Base-by-base conservation (phyloP, 75 land plant species). In the Cupressus sempervirens region DNA sequence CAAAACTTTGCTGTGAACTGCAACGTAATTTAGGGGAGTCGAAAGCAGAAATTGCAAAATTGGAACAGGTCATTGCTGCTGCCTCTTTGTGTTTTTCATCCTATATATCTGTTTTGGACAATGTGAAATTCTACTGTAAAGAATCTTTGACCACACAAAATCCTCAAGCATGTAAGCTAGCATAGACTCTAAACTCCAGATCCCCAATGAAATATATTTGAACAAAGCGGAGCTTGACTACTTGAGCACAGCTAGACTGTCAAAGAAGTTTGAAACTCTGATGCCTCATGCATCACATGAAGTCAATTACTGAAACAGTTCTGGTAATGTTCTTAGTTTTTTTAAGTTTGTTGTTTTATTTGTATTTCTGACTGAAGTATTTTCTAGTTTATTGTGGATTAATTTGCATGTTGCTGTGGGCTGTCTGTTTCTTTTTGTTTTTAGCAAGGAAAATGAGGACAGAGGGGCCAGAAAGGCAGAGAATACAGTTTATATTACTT, bases 21-120 rank as follows among this genome's bases (percentile, higher is more conserved):
- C 82, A 85, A 50, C 50, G 35, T 84, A 87, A 88, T 45, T 43
- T 91, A 80, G 76, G 67, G 43, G 86, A 85, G 36, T 70, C 85
- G 50, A 88, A 86, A 85, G 86, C 86, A 46, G 40, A 85, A 85
- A 90, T 86, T 82, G 85, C 87, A 7, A 65, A 26, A 29, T 85
- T 89, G 75, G 88, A 81, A 83, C 76, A 89, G 91, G 91, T 79
- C 48, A 26, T 45, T 40, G 12, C 30, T n/a, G 50, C 81, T 41
- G 45, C 45, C n/a, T n/a, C 12, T 79, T 43, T 79, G 81, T 83
- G 38, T 23, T 30, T 38, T 35, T 83, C 34, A n/a, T 32, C 30
- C 3, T 83, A 23, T 30, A 34, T 58, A 29, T 52, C 4, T 26
- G 26, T 50, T 79, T 20, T 45, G 81, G 16, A 12, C 46, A n/a